Percentiles rank a stretch among this genome's conserved stretches.
These are phyloP conservation scores for Colletotrichum theobromicola DNA, from an alignment of 2,329 filamentous ascomycete genomes.

Conservation along the genomic window DNA sequence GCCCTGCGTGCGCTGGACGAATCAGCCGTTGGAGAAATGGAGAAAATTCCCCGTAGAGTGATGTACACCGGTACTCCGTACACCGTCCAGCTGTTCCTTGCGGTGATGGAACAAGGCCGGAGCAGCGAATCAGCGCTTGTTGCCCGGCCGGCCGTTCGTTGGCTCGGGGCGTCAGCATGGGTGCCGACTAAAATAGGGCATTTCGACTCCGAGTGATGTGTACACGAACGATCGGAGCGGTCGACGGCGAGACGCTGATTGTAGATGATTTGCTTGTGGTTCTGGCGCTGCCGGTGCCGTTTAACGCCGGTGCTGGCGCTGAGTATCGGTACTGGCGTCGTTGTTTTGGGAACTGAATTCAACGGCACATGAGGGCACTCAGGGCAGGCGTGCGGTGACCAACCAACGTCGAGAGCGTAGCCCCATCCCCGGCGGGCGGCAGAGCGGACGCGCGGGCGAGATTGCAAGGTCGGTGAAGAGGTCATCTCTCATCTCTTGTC, in stretches of 20 bases:
- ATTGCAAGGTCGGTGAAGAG: constrained; percentile 24
- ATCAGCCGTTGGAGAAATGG: constrained; percentile 1
- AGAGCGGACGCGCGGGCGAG: neutral
- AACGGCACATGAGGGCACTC: neutral
- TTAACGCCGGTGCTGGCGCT: neutral
- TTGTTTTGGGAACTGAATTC: neutral
- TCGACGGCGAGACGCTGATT: constrained; percentile 10
- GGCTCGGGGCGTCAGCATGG: neutral
- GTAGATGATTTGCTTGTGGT: neutral
- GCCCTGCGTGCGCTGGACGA: neutral
- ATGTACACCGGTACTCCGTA: neutral
- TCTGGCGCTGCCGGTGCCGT: neutral
- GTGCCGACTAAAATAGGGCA: constrained; percentile 7
- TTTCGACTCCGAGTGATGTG: neutral
- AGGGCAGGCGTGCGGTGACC: neutral
- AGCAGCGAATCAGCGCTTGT: constrained; percentile 9
- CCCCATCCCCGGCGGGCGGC: neutral
- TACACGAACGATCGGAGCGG: neutral
- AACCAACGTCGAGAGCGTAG: neutral
- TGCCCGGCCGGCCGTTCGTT: neutral
- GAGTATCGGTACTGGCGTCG: neutral
- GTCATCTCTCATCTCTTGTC: constrained; percentile 7
- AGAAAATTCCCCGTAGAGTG: neutral
- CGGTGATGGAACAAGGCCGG: constrained; percentile 1
- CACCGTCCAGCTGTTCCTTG: neutral